These are phyloP conservation scores for Colletotrichum liaoningense DNA, from an alignment of 2,329 filamentous ascomycete species.

Conservation along the genomic window DNA sequence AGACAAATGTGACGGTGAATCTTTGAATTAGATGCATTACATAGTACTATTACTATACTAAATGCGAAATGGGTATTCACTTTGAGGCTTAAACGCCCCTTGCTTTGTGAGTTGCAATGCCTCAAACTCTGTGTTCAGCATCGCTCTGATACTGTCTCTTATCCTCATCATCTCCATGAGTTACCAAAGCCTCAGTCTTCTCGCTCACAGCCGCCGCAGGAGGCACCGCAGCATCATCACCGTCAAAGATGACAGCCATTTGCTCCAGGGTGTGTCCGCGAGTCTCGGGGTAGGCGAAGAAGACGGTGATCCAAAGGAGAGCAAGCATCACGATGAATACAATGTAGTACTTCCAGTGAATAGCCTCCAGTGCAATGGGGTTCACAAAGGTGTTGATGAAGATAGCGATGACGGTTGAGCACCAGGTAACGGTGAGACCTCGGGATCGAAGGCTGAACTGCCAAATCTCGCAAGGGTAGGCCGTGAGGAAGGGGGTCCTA, in stretches of 20 bases:
- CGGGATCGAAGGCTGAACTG: conserved; percentile 26
- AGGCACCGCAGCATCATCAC: conserved; percentile 18
- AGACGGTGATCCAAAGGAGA: conserved; percentile 15
- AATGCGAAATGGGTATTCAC: neutral
- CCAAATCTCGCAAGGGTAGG: conserved; percentile 33
- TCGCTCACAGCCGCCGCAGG: conserved; percentile 16
- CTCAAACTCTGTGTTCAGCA: conserved; percentile 1
- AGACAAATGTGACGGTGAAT: neutral
- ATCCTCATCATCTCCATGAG: conserved; percentile 2
- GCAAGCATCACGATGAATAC: conserved; percentile 52
- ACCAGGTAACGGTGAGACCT: conserved; percentile 26
- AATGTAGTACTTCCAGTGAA: conserved; percentile 58
- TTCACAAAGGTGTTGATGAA: conserved; percentile 51
- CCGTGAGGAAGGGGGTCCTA: conserved; percentile 22
- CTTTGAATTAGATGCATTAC: neutral
- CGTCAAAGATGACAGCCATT: conserved; percentile 33
- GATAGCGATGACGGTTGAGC: conserved; percentile 24
- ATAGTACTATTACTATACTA: neutral
- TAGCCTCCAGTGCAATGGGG: conserved; percentile 53
- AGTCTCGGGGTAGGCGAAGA: conserved; percentile 30
- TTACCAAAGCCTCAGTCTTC: conserved; percentile 21
- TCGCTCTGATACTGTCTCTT: neutral
- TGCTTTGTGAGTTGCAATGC: neutral
- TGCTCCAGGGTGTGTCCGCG: conserved; percentile 32
- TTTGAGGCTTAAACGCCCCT: neutral